These are phyloP conservation scores for Cantharellus anzutake DNA, from an alignment of 768 basidiomycete genomes.

Conservation along the genomic window DNA sequence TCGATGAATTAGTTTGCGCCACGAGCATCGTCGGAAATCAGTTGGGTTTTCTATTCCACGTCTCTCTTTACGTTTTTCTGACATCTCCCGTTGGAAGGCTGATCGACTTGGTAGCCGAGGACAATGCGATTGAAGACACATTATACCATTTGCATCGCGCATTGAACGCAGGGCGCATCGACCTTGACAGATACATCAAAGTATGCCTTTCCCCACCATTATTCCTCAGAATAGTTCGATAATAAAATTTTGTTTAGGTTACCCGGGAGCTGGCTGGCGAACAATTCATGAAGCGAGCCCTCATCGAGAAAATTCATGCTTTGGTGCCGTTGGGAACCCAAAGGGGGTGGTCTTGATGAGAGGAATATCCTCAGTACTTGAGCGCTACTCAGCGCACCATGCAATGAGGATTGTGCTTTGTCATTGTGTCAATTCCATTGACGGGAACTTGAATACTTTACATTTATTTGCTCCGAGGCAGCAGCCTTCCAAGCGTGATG, in stretches of 20 bases:
- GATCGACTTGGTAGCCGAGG: constrained; percentile 95
- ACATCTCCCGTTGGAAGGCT: constrained; percentile 30
- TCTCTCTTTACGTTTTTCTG: constrained; percentile 5
- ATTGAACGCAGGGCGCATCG: constrained; percentile 75
- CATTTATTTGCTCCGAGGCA: too few relatives aligned
- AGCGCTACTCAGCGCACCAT: too few relatives aligned
- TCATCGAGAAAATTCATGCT: constrained; percentile 68
- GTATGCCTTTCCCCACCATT: constrained; percentile 25
- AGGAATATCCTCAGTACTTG: too few relatives aligned
- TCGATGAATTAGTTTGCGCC: constrained; percentile 92
- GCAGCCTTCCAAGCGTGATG: too few relatives aligned
- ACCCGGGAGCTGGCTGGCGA: constrained; percentile 81
- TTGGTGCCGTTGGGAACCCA: constrained; percentile 14
- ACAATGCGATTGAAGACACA: constrained; percentile 95
- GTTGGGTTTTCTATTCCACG: constrained; percentile 27
- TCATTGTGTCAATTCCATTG: too few relatives aligned
- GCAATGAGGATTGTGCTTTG: too few relatives aligned
- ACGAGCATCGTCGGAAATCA: constrained; percentile 95
- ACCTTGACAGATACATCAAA: constrained; percentile 86
- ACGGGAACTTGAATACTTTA: too few relatives aligned
- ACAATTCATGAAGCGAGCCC: constrained; percentile 91
- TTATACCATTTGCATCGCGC: constrained; percentile 93
- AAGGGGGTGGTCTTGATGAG: background rate
- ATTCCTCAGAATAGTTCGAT: background rate
- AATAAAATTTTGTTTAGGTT: constrained; percentile 26